These are phyloP conservation scores for Oryza nivara DNA, from an alignment of 176 grass and related monocot genomes.

Conservation along the genomic window DNA sequence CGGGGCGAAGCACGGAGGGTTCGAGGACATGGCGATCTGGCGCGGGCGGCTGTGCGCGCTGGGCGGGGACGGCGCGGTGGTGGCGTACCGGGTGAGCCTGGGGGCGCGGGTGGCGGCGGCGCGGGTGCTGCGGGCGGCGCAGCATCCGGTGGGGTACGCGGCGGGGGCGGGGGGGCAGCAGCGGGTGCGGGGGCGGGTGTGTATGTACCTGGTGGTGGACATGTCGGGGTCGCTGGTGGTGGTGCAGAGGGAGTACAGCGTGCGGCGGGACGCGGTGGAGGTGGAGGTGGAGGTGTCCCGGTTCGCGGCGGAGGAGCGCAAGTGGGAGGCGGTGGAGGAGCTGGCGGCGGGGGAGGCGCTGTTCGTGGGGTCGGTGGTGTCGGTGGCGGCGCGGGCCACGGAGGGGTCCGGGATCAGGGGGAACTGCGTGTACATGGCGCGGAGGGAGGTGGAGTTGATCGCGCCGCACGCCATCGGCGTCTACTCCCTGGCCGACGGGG, in stretches of 20 bases:
- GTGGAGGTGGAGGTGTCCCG: background rate
- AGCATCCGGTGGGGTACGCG: background rate
- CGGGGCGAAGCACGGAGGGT: background rate
- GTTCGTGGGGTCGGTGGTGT: background rate
- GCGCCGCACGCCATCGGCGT: background rate
- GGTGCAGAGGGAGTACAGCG: conserved; percentile 9
- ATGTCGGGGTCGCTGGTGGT: background rate
- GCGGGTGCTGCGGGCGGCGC: conserved; percentile 22
- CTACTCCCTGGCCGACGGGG: background rate
- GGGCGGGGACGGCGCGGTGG: conserved; percentile 12
- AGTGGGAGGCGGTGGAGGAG: background rate
- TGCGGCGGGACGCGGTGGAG: background rate
- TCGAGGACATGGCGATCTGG: conserved; percentile 46
- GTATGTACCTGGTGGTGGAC: conserved; percentile 18
- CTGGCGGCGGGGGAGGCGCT: background rate
- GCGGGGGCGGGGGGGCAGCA: background rate
- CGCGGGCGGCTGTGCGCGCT: conserved; percentile 25
- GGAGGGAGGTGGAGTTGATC: background rate
- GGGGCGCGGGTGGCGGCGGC: conserved; percentile 15
- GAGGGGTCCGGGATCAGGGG: background rate
- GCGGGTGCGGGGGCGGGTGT: background rate
- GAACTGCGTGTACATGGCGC: background rate
- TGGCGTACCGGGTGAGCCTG: conserved; percentile 25
- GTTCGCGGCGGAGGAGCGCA: background rate
- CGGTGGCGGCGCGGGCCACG: background rate